These are phyloP conservation scores for Earliella scabrosa DNA, from an alignment of 1,284 basidiomycete genomes.

Conservation along the genomic window DNA sequence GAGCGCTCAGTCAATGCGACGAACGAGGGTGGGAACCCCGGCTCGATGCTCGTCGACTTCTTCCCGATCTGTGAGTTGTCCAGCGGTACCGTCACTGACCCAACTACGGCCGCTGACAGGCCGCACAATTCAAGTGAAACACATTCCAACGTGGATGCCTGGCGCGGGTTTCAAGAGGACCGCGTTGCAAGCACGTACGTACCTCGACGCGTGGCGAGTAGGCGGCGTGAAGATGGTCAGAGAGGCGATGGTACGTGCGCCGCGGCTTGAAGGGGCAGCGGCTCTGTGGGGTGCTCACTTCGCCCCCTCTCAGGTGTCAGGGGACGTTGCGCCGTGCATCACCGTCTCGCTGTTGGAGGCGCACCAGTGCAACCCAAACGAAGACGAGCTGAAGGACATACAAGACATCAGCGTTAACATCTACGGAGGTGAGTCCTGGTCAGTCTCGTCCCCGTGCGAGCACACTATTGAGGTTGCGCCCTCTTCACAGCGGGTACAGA, in stretches of 20 bases:
- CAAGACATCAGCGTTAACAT: conserved; percentile 21
- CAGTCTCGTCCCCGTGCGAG: not conserved
- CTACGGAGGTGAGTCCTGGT: conserved; percentile 23
- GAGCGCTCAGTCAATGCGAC: conserved; percentile 43
- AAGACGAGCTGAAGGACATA: conserved; percentile 21
- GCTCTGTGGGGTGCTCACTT: no score
- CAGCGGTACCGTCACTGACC: conserved; percentile 3
- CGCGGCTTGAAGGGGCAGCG: no score
- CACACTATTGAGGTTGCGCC: not conserved
- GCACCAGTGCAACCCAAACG: not conserved
- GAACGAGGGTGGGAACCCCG: conserved; percentile 52
- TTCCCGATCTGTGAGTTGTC: conserved; percentile 51
- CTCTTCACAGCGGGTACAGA: conserved; percentile 28
- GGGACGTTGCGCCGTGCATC: not conserved
- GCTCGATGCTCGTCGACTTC: conserved; percentile 59
- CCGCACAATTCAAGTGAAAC: conserved; percentile 39
- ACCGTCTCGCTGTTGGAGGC: conserved; percentile 1
- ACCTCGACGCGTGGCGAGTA: conserved; percentile 54
- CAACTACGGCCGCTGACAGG: no score
- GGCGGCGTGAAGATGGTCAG: conserved; percentile 48
- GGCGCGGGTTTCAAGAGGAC: conserved; percentile 57
- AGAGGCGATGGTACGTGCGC: conserved; percentile 45
- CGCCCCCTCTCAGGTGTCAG: not conserved
- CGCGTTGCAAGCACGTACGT: conserved; percentile 45
- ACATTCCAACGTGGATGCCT: conserved; percentile 60